Conservation (phyloP, 345 rosid species). For the Sonneratia caseolaris region DNA sequence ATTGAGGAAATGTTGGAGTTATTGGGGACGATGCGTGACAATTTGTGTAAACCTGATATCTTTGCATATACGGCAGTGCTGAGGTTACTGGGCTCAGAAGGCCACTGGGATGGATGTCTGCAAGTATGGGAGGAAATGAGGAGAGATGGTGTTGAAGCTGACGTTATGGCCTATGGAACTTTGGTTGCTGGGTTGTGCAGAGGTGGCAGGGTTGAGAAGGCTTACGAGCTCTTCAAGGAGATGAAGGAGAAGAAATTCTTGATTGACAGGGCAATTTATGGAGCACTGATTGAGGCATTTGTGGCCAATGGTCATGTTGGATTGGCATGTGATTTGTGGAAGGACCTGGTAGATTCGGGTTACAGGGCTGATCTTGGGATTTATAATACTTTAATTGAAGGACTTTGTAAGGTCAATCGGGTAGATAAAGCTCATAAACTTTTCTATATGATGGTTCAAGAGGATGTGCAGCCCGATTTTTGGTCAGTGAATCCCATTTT, state of each 20-base stretch:
- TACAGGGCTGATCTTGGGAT: conserved; percentile 76
- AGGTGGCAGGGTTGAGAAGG: conserved; percentile 49
- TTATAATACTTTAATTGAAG: conserved; percentile 67
- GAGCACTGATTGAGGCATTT: conserved; percentile 58
- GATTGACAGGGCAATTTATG: conserved; percentile 65
- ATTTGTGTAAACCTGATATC: conserved; percentile 71
- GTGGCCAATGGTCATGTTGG: conserved; percentile 58
- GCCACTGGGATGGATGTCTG: conserved; percentile 63
- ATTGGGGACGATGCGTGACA: conserved; percentile 56
- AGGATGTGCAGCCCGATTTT: conserved; percentile 64
- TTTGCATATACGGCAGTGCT: conserved; percentile 83
- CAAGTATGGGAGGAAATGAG: conserved; percentile 82
- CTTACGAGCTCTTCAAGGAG: conserved; percentile 53
- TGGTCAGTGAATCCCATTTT: conserved; percentile 63
- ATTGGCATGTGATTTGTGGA: conserved; percentile 55
- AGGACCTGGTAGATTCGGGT: conserved; percentile 80
- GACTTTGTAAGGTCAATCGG: conserved; percentile 47
- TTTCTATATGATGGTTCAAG: conserved; percentile 39
- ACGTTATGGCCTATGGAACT: conserved; percentile 77
- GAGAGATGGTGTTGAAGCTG: conserved; percentile 56
- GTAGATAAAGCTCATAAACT: conserved; percentile 74
- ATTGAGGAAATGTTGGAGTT: conserved; percentile 50
- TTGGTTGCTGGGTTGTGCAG: conserved; percentile 55
- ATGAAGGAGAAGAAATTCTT: conserved; percentile 60
- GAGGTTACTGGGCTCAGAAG: conserved; percentile 45